Evolutionary conservation across 2,329 filamentous ascomycete genomes (phyloP).

Genomic region (Trichophyton benhamiae): DNA sequence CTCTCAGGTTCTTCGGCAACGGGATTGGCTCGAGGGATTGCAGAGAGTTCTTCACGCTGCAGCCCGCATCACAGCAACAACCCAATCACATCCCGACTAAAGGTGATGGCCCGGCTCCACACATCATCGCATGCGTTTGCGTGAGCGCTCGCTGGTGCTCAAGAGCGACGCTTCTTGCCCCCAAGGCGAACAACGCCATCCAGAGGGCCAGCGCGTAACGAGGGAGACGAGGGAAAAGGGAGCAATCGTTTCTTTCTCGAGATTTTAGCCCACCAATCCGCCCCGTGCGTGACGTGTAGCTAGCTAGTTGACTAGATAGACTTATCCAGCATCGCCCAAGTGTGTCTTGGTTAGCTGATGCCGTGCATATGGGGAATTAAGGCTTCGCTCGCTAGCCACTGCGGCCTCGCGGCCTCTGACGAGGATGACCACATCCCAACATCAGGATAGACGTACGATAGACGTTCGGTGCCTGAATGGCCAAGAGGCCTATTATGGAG

Average conservation of each 20-base stretch:
- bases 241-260: not conserved
- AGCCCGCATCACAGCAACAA: not conserved
- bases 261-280: not conserved
- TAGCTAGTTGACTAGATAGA: not conserved
- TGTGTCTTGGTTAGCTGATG: not conserved
- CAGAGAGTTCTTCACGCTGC: constrained; percentile 5
- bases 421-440: not conserved
- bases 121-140: not conserved
- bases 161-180: not conserved
- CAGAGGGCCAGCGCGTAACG: not conserved
- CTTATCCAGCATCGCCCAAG: not conserved
- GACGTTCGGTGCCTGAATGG: not conserved
- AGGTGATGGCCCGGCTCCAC: constrained; percentile 4
- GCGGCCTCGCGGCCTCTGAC: constrained; percentile 1
- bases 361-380: not conserved
- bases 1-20: not conserved
- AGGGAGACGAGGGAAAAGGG: not conserved
- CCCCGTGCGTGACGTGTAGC: not conserved
- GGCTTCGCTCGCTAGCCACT: not conserved
- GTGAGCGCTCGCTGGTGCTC: not conserved
- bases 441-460: not conserved
- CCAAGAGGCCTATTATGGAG: not conserved
- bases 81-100: not conserved
- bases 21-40: constrained; percentile 3
- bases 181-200: not conserved